Evolutionary conservation across 192 early-diverging fungal genomes (phyloP).

Genomic region (Coemansia sp.): DNA sequence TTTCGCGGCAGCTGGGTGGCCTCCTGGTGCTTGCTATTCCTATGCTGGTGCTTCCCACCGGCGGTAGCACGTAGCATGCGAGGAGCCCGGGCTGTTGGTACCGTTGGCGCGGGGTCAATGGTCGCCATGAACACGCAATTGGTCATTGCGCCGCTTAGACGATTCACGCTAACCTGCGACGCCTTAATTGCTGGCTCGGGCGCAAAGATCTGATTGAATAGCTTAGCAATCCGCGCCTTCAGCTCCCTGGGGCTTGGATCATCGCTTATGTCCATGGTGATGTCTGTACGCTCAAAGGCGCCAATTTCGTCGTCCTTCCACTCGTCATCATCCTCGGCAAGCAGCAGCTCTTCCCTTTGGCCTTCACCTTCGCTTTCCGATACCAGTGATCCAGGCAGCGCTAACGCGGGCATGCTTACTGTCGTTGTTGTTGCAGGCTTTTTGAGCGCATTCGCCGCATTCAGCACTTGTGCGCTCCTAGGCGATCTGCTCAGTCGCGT

Average conservation of each 20-base stretch:
- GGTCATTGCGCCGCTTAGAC: constrained; percentile 73
- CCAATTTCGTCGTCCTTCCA: constrained; percentile 27
- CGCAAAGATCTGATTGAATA: constrained; percentile 41
- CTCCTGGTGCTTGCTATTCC: neutral
- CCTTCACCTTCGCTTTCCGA: constrained; percentile 2
- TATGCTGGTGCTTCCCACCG: neutral
- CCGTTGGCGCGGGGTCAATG: constrained; percentile 23
- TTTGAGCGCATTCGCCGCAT: neutral
- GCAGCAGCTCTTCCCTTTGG: neutral
- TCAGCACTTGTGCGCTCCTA: neutral
- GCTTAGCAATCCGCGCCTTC: constrained; percentile 15
- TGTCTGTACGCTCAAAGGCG: constrained; percentile 19
- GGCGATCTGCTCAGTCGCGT: constrained; percentile 6
- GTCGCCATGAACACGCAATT: constrained; percentile 59
- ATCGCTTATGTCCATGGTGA: constrained; percentile 41
- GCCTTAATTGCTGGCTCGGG: constrained; percentile 11
- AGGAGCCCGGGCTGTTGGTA: constrained; percentile 11
- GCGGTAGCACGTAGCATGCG: neutral
- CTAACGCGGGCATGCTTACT: constrained; percentile 7
- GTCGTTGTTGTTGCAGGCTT: neutral
- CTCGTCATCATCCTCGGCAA: constrained; percentile 4
- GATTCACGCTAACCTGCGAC: constrained; percentile 35
- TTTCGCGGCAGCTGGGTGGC: constrained; percentile 27
- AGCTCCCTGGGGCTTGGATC: constrained; percentile 20
- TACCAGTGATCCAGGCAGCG: constrained; percentile 13